phyloP scores from a whole-genome alignment of 305 asterid species.

The Ajuga reptans region DNA sequence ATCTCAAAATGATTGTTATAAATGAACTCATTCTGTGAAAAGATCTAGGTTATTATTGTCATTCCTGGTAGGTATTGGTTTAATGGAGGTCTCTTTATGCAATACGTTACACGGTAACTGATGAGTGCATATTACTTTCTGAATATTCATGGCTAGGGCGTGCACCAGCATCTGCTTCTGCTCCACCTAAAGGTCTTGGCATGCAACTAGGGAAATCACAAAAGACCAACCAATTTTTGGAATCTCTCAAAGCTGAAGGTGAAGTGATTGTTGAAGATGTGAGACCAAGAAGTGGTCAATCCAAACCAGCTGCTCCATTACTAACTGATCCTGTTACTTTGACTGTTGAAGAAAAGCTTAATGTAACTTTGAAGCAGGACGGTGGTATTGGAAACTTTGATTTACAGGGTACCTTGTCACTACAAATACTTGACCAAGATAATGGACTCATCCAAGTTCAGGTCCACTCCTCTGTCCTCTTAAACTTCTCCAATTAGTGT shows the following conservation, averaged over 20 bases:
- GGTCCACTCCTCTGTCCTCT: constrained; percentile 27
- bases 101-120: background rate
- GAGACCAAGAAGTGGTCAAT: constrained; percentile 63
- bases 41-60: background rate
- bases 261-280: constrained; percentile 86
- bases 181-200: constrained; percentile 88
- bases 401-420: constrained; percentile 73
- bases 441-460: constrained; percentile 86
- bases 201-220: constrained; percentile 89
- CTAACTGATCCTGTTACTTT: constrained; percentile 87
- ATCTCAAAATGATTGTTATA: background rate
- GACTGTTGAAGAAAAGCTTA: constrained; percentile 75
- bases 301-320: constrained; percentile 59
- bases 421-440: constrained; percentile 72
- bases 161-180: constrained; percentile 67
- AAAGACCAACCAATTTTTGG: constrained; percentile 81
- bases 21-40: background rate
- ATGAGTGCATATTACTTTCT: background rate
- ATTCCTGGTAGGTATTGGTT: constrained; percentile 8
- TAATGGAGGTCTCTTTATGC: background rate
- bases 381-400: constrained; percentile 80
- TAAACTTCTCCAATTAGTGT: background rate
- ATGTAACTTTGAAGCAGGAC: constrained; percentile 62
- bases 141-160: constrained; percentile 46
- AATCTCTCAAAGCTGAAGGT: constrained; percentile 90